Conservation (phyloP, 2,329 filamentous ascomycete species). For the Penicillium sp. region DNA sequence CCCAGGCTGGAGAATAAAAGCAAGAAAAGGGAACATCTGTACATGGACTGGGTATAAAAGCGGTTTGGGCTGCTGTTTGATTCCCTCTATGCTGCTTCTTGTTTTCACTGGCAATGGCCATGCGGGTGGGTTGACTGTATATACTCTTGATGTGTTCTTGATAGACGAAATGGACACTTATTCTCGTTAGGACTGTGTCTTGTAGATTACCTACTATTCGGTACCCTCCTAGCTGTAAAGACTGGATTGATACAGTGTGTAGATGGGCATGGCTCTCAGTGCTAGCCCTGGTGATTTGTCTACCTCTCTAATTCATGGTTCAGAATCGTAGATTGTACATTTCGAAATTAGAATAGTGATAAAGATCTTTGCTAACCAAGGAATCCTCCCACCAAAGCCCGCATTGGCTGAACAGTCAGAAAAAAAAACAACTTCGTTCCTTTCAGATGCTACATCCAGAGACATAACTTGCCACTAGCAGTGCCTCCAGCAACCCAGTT, state of each 20-base stretch:
- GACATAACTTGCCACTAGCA: constrained; percentile 81
- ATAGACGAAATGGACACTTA: constrained; percentile 31
- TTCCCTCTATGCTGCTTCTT: constrained; percentile 8
- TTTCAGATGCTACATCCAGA: constrained; percentile 64
- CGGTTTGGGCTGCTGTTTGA: constrained; percentile 6
- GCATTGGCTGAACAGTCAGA: neutral
- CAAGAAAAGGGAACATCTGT: neutral
- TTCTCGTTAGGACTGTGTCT: constrained; percentile 19
- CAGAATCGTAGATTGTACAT: neutral
- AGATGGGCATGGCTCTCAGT: no score
- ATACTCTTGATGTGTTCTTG: constrained; percentile 27
- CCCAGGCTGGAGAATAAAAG: neutral
- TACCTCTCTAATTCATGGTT: no score
- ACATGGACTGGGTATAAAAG: neutral
- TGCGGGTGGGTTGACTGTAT: constrained; percentile 21
- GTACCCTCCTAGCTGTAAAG: no score
- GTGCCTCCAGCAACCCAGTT: constrained; percentile 94
- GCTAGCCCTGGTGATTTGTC: no score
- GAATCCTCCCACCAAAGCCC: neutral
- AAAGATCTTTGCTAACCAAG: neutral
- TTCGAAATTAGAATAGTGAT: neutral
- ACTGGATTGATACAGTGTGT: no score
- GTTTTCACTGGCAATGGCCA: constrained; percentile 8
- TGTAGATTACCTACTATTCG: no score
- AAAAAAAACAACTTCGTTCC: neutral